Evolutionary conservation across 2,329 filamentous ascomycete genomes (phyloP).

Genomic region (Diaporthe capsici): DNA sequence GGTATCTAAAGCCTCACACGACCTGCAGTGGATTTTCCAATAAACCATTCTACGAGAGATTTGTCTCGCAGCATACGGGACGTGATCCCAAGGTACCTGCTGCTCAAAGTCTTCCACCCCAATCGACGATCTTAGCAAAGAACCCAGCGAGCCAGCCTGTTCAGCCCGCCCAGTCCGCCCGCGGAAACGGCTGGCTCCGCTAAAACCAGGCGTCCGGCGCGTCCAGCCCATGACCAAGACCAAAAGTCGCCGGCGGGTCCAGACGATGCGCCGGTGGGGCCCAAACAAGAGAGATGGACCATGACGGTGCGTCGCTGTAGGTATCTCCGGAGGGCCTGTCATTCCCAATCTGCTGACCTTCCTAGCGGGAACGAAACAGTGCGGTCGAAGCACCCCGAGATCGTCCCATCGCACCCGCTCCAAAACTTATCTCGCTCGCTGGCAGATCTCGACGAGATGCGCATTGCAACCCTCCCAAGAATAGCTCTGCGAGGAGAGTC

Average conservation of each 20-base stretch:
- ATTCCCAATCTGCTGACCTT: constrained; percentile 11
- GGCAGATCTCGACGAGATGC: constrained; percentile 20
- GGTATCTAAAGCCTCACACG: not conserved
- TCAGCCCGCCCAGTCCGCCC: constrained; percentile 15
- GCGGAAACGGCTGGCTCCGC: constrained; percentile 22
- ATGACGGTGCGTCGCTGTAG: constrained; percentile 21
- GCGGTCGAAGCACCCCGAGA: not conserved
- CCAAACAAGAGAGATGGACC: constrained; percentile 9
- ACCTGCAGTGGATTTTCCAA: not conserved
- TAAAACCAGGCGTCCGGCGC: constrained; percentile 9
- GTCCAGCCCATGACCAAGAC: constrained; percentile 7
- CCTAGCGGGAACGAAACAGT: not conserved
- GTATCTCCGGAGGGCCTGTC: constrained; percentile 31
- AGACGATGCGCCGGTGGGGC: not conserved
- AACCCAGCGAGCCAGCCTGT: not conserved
- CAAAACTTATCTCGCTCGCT: constrained; percentile 28
- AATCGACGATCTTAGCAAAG: not conserved
- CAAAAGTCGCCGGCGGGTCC: constrained; percentile 1
- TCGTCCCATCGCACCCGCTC: constrained; percentile 25
- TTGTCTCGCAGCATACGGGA: not conserved
- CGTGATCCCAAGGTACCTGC: not conserved
- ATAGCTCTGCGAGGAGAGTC: not conserved
- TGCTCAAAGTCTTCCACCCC: not conserved
- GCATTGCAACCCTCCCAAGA: constrained; percentile 18
- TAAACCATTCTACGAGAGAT: constrained; percentile 2